Evolutionary conservation across 768 basidiomycete species (phyloP).

Genomic region (Obba rivulosa): DNA sequence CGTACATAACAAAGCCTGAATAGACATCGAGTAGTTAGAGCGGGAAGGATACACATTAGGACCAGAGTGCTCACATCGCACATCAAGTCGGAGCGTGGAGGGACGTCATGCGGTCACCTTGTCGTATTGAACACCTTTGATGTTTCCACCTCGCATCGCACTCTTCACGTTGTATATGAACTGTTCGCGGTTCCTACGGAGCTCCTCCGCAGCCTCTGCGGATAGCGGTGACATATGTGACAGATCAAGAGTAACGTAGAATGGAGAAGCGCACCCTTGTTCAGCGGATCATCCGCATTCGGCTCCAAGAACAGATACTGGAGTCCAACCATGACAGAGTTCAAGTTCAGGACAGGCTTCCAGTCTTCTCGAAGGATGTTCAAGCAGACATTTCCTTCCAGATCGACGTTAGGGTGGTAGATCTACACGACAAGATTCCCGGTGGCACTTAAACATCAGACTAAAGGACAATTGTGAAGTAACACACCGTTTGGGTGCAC

Average conservation of each 20-base stretch:
- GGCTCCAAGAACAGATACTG: constrained; percentile 99
- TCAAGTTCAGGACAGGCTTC: constrained; percentile 98
- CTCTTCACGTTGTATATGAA: constrained; percentile 83
- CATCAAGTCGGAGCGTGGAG: no score
- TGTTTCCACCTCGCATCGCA: constrained; percentile 76
- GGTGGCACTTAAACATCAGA: not conserved
- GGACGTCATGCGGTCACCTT: constrained; percentile 39
- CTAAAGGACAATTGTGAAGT: not conserved
- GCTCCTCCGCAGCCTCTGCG: constrained; percentile 92
- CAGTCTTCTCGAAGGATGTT: constrained; percentile 99
- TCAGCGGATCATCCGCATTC: constrained; percentile 96
- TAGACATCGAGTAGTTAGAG: no score
- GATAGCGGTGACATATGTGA: constrained; percentile 8
- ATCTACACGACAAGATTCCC: constrained; percentile 47
- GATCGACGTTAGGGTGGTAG: constrained; percentile 97
- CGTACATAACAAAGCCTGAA: not conserved
- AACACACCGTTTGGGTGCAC: constrained; percentile 83
- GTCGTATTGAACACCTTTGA: constrained; percentile 80
- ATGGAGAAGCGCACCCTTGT: constrained; percentile 69
- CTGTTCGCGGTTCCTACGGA: constrained; percentile 80
- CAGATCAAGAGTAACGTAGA: not conserved
- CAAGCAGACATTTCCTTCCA: constrained; percentile 96
- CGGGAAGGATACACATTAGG: no score
- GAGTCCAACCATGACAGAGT: constrained; percentile 96
- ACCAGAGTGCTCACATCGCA: no score